Evolutionary conservation across 306 rosid genomes (phyloP), one percentile per base, ranked within the genome.

Genomic region (Astragalus glycyphyllos): DNA sequence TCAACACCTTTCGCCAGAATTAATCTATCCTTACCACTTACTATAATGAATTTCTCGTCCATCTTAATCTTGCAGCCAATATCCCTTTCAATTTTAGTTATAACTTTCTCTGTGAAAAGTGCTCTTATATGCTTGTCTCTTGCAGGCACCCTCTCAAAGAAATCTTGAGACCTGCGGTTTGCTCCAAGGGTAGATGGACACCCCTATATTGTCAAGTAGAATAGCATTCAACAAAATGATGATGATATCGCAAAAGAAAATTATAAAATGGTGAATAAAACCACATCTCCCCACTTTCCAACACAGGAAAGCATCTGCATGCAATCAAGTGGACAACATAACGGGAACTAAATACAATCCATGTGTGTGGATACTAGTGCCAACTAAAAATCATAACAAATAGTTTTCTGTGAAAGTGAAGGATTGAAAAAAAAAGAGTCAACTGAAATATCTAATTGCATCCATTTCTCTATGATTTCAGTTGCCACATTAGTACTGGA

Each of bases 171-270:
- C 85, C 85, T 94, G 65, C 97, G 92, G 77, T 84, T 90, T 55
- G 96, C 94, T 82, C 99, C 99, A 75, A 95, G 94, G 6, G 99
- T 95, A 69, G 99, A 83, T 20, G 99, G 99, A 71, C 99, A 95
- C 15, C 99, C 99, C 99, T 94, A 68, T 8, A 70, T 73, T 55
- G 62, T 45, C 76, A 83, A 61, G 71, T 44, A 50, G 51, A 14
- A 63, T 12, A 56, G 48, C 15, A 66, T 75, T 63, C 44, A 65
- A 58, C 79, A 45, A 77, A 77, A 32, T 7, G 14, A 56, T 37
- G 13, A 70, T 26, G 8, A 12, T 34, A 56, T 50, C 32, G 23
- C 4, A 42, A 23, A 5, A 7, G 12, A 8, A 32, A 58, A 15
- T 16, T 15, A 71, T 15, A 13, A 46, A 17, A 71, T 26, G 68